These are phyloP conservation scores for Trichoderma aggressivum DNA, from an alignment of 2,329 filamentous ascomycete genomes.

Conservation along the genomic window DNA sequence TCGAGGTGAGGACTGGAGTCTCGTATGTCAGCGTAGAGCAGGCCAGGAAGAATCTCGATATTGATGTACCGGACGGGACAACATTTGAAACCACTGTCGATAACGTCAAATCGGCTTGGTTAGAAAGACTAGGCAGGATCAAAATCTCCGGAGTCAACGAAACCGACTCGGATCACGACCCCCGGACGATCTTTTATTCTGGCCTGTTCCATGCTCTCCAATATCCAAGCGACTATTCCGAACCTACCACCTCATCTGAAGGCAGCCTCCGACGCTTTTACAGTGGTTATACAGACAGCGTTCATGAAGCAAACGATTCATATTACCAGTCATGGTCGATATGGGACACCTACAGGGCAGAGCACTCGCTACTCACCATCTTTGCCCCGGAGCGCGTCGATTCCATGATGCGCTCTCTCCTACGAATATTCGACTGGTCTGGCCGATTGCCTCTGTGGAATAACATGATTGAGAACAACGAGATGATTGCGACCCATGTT, in stretches of 20 bases:
- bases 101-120: slow-evolving; percentile 41
- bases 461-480: slow-evolving; percentile 48
- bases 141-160: slow-evolving; percentile 42
- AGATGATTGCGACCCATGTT: slow-evolving; percentile 49
- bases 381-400: slow-evolving; percentile 46
- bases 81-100: slow-evolving; percentile 39
- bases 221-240: slow-evolving; percentile 47
- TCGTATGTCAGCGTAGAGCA: slow-evolving; percentile 47
- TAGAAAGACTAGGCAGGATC: slow-evolving; percentile 43
- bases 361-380: slow-evolving; percentile 43
- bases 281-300: slow-evolving; percentile 45
- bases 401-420: slow-evolving; percentile 44
- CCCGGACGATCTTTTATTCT: slow-evolving; percentile 45
- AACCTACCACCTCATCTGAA: slow-evolving; percentile 32
- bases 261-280: slow-evolving; percentile 36
- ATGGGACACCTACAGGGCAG: slow-evolving; percentile 48
- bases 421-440: slow-evolving; percentile 45
- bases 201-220: slow-evolving; percentile 45
- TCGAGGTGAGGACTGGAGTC: slow-evolving; percentile 46
- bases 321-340: slow-evolving; percentile 51
- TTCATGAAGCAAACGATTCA: slow-evolving; percentile 40
- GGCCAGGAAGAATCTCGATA: slow-evolving; percentile 42
- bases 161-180: slow-evolving; percentile 40
- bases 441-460: slow-evolving; percentile 48
- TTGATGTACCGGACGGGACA: slow-evolving; percentile 37